phyloP scores from a whole-genome alignment of 768 basidiomycete genomes.

The Russula sp. region DNA sequence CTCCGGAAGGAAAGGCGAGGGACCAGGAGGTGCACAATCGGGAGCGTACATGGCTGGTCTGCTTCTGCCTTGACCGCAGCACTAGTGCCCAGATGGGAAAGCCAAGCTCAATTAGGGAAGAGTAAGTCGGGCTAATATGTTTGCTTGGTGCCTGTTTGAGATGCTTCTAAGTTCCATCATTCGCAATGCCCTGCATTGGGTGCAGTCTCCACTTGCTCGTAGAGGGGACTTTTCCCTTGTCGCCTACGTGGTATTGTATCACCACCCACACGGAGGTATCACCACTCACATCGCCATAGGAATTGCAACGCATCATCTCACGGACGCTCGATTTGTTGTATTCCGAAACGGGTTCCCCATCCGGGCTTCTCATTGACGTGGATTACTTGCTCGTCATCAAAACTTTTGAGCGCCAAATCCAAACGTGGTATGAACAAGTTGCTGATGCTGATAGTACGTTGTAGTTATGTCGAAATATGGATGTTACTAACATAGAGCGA shows the following conservation, averaged over 20 bases:
- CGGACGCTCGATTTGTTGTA: constrained; percentile 88
- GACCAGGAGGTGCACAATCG: constrained; percentile 88
- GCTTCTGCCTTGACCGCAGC: constrained; percentile 81
- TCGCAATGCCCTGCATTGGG: constrained; percentile 74
- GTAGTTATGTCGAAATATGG: neutral
- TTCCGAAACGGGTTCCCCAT: constrained; percentile 67
- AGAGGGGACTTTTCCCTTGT: constrained; percentile 63
- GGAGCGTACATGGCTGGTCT: constrained; percentile 90
- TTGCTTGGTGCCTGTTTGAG: constrained; percentile 4
- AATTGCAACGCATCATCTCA: constrained; percentile 83
- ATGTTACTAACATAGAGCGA: neutral
- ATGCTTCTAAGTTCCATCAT: constrained; percentile 63
- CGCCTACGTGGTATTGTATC: constrained; percentile 61
- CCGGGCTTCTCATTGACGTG: constrained; percentile 75
- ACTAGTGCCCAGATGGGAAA: constrained; percentile 96
- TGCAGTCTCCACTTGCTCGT: constrained; percentile 51
- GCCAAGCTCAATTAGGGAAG: constrained; percentile 87
- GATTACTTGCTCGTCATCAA: constrained; percentile 83
- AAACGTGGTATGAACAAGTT: constrained; percentile 54
- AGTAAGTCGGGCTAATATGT: constrained; percentile 47
- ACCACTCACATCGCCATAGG: constrained; percentile 35
- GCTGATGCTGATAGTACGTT: constrained; percentile 22
- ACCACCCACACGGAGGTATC: neutral
- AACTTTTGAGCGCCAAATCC: constrained; percentile 73
- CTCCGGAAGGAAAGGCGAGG: constrained; percentile 70